These are phyloP conservation scores for Biscutella laevigata DNA, from an alignment of 441 rosid genomes.

Conservation along the genomic window DNA sequence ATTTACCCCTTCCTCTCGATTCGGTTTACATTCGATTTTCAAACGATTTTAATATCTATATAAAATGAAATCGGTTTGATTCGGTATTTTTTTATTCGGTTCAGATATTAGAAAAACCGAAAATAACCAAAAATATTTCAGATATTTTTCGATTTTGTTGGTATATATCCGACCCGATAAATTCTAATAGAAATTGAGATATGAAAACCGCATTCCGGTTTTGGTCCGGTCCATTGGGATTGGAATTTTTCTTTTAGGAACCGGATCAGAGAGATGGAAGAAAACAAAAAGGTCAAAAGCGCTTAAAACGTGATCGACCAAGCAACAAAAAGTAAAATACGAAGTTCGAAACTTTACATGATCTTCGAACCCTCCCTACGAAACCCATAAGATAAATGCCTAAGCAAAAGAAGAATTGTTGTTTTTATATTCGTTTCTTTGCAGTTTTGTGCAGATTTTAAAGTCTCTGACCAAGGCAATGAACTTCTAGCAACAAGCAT, in stretches of 20 bases:
- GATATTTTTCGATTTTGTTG: no score
- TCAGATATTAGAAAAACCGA: no score
- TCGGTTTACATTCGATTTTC: no score
- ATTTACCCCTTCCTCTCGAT: background rate
- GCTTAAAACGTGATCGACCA: constrained; percentile 8
- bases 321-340: background rate
- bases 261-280: background rate
- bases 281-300: background rate
- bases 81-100: no score
- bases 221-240: no score
- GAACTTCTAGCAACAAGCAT: background rate
- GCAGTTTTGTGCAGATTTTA: background rate
- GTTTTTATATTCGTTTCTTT: background rate
- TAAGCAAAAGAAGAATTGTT: background rate
- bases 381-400: background rate
- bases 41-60: no score
- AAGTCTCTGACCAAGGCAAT: background rate
- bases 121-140: no score
- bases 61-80: no score
- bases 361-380: background rate
- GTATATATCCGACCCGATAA: no score
- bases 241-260: no score
- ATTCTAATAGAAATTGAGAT: no score
- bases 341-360: constrained; percentile 8
- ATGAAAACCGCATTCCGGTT: no score